Percentiles rank a stretch among this genome's conserved stretches.
Evolutionary conservation across 176 grass and related monocot species (phyloP).

Genomic region (Saccharum spontaneum): DNA sequence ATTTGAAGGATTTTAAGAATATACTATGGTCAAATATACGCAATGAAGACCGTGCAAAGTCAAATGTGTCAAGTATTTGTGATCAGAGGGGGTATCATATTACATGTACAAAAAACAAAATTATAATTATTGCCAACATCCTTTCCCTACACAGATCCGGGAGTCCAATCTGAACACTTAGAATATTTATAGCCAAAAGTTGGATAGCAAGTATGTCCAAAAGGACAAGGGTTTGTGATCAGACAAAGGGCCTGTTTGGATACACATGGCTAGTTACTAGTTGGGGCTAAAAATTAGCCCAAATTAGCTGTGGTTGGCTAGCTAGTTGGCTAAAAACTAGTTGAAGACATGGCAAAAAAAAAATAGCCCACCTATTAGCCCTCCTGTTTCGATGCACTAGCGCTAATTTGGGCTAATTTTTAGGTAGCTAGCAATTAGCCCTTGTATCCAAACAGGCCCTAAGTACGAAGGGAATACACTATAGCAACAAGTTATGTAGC

Average conservation of each 20-base stretch:
- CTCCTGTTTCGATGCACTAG: not conserved
- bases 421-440: not conserved
- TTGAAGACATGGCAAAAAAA: not conserved
- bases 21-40: not conserved
- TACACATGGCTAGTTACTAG: not conserved
- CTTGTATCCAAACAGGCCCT: not conserved
- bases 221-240: not conserved
- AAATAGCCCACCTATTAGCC: not conserved
- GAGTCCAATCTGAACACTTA: not conserved
- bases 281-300: not conserved
- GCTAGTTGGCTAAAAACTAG: not conserved
- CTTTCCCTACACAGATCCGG: not conserved
- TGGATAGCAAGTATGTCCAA: not conserved
- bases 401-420: not conserved
- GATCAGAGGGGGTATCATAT: not conserved
- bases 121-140: not conserved
- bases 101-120: not conserved
- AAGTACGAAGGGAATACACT: not conserved
- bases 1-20: not conserved
- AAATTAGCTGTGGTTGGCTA: not conserved
- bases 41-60: not conserved
- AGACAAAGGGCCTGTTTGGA: not conserved
- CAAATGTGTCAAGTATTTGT: not conserved
- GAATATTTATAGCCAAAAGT: not conserved
- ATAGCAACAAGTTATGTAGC: not conserved